A percentile compares a stretch with the other conserved stretches of the same genome.
Evolutionary conservation across 202 grass and related monocot genomes (phyloP).

Genomic region (Hordeum pubiflorum): DNA sequence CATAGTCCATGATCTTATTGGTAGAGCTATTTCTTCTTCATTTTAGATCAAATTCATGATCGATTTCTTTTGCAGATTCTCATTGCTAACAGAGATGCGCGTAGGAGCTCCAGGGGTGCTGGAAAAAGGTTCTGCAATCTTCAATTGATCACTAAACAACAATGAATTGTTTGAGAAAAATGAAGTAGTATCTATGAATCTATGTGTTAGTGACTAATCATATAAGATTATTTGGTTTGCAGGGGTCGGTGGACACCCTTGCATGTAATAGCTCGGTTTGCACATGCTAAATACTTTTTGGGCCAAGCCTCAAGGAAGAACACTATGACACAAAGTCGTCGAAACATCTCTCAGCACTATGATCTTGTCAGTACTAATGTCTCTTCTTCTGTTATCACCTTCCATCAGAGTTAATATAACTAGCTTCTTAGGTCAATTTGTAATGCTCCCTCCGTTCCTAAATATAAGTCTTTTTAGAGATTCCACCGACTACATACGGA

Average conservation of each 20-base stretch:
- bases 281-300: neutral
- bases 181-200: neutral
- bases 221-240: neutral
- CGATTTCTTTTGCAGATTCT: neutral
- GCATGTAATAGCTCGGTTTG: neutral
- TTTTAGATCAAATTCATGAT: neutral
- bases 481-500: too few species aligned
- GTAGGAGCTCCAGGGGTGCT: neutral
- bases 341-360: conserved; percentile 4
- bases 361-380: neutral
- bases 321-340: neutral
- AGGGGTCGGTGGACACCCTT: neutral
- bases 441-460: too few species aligned
- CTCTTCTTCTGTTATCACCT: neutral
- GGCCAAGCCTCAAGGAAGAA: neutral
- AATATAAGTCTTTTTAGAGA: too few species aligned
- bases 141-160: neutral
- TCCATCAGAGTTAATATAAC: neutral
- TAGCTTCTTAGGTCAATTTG: neutral
- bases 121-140: neutral
- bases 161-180: neutral
- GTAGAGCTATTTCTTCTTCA: neutral
- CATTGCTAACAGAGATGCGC: neutral
- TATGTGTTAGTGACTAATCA: neutral
- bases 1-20: neutral